phyloP scores from a whole-genome alignment of 306 rosid species.

The Cajanus cajan region DNA sequence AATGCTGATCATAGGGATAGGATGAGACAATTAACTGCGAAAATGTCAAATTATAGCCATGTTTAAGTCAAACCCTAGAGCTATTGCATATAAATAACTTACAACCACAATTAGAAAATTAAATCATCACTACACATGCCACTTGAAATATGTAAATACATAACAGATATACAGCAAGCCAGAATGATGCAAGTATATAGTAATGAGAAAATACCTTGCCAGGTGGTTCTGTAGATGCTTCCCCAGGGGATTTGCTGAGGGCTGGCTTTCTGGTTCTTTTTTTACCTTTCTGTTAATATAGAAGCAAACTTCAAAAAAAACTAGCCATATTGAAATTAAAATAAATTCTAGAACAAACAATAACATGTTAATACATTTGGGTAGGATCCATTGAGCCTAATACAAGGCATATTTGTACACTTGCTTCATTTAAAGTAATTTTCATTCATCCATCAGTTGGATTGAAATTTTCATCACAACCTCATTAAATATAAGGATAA shows the following conservation, averaged over 20 bases:
- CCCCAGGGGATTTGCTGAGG: constrained; percentile 60
- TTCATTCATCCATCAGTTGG: background rate
- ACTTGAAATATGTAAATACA: background rate
- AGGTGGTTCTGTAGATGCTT: constrained; percentile 58
- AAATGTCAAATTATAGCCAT: background rate
- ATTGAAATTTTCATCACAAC: background rate
- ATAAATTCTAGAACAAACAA: background rate
- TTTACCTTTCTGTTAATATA: constrained; percentile 65
- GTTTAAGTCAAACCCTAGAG: background rate
- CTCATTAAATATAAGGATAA: background rate
- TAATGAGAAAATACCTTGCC: constrained; percentile 57
- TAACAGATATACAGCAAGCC: background rate
- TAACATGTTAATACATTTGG: background rate
- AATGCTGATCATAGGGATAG: background rate
- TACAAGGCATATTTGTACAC: background rate
- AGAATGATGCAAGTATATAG: background rate
- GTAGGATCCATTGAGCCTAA: background rate
- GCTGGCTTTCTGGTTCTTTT: constrained; percentile 68
- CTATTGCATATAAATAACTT: background rate
- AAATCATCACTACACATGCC: background rate
- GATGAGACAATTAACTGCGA: background rate
- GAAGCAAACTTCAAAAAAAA: constrained; percentile 30
- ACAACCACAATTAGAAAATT: background rate
- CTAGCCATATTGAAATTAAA: background rate
- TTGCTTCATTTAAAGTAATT: background rate